Evolutionary conservation across 2,329 filamentous ascomycete genomes (phyloP), one percentile per base, ranked within the genome.

Genomic region (Plenodomus biglobosus): DNA sequence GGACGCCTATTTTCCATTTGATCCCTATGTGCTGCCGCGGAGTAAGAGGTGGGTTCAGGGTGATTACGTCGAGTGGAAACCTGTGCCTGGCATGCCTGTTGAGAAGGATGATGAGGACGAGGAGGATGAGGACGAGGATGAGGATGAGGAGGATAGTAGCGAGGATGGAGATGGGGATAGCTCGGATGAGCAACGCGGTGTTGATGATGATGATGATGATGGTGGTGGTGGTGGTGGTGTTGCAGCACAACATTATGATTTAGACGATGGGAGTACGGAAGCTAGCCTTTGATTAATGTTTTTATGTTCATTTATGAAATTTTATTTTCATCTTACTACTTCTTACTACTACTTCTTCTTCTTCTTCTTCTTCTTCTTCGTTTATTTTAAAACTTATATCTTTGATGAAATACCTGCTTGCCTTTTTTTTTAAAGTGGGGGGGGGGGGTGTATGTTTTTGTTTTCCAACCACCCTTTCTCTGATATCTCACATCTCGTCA

Each of bases 1-100:
- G 1, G 92, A 97, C 60, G 88, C 91, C 0, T 96, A 95, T 70
- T 99, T 97, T 65, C 94, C 94, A 0, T 99, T 99, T 65, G 94
- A 99, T 68, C 95, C 95, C 2, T 99, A 97, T 71, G 87, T 92
- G 64, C 77, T 99, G 41, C 92, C 92, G 0, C 78, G 85, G 58
- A 96, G 92, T 70, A 90, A 88, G 72, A 81, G 85, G 50, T 97
- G 94, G 95, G 75, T 99, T 11, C 87, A 91, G 53, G 80, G 83
- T 1, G 70, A 72, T 34, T 73, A 73, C 46, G 64, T 71, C 10
- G 55, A 68, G 48, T 73, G 69, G 69, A 69, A 64, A 21, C 61
- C 65, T 1, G 64, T 73, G 35, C 69, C 69, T 3, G 70, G 69
- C 3, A 70, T 73, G 46, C 72, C 72, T n/a, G 66, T 73, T 3